Percentiles rank a stretch among this genome's conserved stretches.
phyloP scores from a whole-genome alignment of 495 filamentous ascomycete genomes.

The Penicillium herquei region DNA sequence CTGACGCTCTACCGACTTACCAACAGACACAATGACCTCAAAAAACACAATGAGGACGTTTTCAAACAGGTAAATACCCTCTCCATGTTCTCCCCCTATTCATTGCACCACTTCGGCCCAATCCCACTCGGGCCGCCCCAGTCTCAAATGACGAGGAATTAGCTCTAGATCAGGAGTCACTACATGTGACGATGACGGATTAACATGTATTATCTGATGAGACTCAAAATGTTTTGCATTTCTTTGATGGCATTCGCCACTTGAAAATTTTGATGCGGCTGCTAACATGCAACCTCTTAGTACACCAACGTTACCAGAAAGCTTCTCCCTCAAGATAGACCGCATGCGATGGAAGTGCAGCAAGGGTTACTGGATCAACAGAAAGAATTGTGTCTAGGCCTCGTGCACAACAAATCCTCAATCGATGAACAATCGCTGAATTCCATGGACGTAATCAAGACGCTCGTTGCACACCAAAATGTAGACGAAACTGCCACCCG shows the following conservation, averaged over 20 bases:
- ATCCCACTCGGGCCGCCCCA: constrained; percentile 1
- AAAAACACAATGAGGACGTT: constrained; percentile 40
- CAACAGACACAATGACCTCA: constrained; percentile 43
- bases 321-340: constrained; percentile 26
- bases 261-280: constrained; percentile 7
- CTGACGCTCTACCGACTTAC: constrained; percentile 48
- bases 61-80: constrained; percentile 46
- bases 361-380: constrained; percentile 31
- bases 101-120: constrained; percentile 8
- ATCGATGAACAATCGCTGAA: constrained; percentile 35
- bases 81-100: not conserved
- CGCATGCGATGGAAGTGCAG: constrained; percentile 34
- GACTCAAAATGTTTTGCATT: constrained; percentile 19
- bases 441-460: constrained; percentile 45
- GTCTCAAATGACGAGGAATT: constrained; percentile 54
- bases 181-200: constrained; percentile 48
- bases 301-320: constrained; percentile 23
- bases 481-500: constrained; percentile 41
- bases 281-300: constrained; percentile 21
- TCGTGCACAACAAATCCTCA: constrained; percentile 25
- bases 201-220: constrained; percentile 54
- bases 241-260: constrained; percentile 4
- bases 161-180: constrained; percentile 62
- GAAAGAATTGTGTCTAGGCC: constrained; percentile 30
- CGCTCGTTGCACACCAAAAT: constrained; percentile 41